Conservation (phyloP, 352 stramenopile species). For the Pythium myriotylum region DNA sequence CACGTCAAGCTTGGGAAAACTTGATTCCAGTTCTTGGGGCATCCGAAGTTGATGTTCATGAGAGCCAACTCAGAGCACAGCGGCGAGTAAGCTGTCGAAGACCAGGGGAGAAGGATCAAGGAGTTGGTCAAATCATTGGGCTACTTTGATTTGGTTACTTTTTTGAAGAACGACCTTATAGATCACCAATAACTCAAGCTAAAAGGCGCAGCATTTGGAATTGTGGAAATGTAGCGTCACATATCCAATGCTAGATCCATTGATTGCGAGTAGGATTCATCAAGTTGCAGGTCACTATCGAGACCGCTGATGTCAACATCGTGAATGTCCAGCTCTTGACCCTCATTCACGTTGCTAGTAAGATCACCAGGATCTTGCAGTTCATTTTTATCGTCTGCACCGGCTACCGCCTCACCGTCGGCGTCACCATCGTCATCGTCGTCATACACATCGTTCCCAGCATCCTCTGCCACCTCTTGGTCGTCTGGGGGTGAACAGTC, state of each 20-base stretch:
- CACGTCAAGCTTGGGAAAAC: constrained; percentile 71
- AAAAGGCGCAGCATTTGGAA: background rate
- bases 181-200: too few relatives aligned
- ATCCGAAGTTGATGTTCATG: constrained; percentile 56
- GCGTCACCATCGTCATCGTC: constrained; percentile 47
- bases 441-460: constrained; percentile 50
- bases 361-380: constrained; percentile 19
- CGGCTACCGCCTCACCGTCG: constrained; percentile 37
- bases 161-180: background rate
- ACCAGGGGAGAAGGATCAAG: constrained; percentile 67
- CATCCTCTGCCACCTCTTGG: constrained; percentile 22
- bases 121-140: constrained; percentile 61
- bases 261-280: constrained; percentile 21
- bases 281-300: constrained; percentile 13
- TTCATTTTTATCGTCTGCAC: constrained; percentile 1
- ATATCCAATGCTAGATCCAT: constrained; percentile 31
- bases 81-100: constrained; percentile 60
- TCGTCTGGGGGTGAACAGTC: constrained; percentile 25
- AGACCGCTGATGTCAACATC: constrained; percentile 11
- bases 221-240: constrained; percentile 11
- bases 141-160: constrained; percentile 48
- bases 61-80: constrained; percentile 55
- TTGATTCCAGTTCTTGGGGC: constrained; percentile 65
- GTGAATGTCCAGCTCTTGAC: constrained; percentile 9
- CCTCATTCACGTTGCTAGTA: background rate